Evolutionary conservation across 2,329 filamentous ascomycete genomes (phyloP), one percentile per base, ranked within the genome.

Genomic region (Beauveria sp.): DNA sequence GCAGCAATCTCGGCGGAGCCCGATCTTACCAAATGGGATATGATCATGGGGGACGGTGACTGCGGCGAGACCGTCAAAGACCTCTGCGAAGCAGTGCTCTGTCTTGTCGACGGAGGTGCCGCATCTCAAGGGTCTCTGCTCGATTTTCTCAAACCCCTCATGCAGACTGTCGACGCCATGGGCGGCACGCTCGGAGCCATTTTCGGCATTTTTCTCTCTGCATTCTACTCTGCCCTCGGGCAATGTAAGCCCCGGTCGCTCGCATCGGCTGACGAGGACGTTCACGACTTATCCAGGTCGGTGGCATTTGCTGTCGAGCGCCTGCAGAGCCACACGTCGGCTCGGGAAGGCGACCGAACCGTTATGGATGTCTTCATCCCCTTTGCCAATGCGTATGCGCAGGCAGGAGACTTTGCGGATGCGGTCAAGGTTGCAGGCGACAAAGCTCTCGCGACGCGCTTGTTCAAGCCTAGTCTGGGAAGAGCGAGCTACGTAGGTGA

Each of bases 401-500:
- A 75, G 18, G 77, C 76, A 1, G 78, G 78, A 47, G 84, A 87
- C 7, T 72, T 76, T 62, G 84, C 84, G 1, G 87, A 86, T 0
- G 75, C 82, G 7, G 72, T 77, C 46, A 86, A 85, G 6, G 81
- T 86, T 5, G 82, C 86, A 67, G 78, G 77, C 5, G 90, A 87
- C 3, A 86, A 81, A 71, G 82, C 76, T 22, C 83, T 90, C 79
- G 82, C 78, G 71, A 54, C 51, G 22, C 37, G 51, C 14, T 8
- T 22, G 3, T 10, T 54, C 34, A 41, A 18, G 14, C 84, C 87
- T 9, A 83, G 77, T 65, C 74, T 90, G 26, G 87, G 87, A 2
- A 76, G 87, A 55, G 87, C 87, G 10, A 87, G 87, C 0, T 90
- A 90, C 66, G 83, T 90, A 4, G 85, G 82, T 5, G 51, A 26